phyloP scores from a whole-genome alignment of 179 eudicot species.

The Monotropa hypopitys region DNA sequence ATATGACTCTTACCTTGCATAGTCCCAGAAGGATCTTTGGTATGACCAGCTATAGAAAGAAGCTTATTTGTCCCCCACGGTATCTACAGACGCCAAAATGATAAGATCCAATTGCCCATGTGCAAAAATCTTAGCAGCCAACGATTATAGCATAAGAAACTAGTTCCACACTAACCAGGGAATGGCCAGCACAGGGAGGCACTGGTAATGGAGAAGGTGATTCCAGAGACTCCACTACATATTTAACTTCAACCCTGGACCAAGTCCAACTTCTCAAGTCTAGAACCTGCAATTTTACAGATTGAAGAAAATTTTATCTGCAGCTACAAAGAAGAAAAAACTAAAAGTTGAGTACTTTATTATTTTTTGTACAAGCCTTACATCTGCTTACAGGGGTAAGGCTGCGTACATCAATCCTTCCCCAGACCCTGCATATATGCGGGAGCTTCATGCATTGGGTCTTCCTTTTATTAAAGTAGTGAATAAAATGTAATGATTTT shows the following conservation, averaged over 20 bases:
- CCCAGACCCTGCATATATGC: too few species aligned
- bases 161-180: constrained; percentile 52
- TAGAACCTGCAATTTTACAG: constrained; percentile 43
- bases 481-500: background rate
- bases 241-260: constrained; percentile 77
- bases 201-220: constrained; percentile 30
- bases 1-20: constrained; percentile 46
- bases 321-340: constrained; percentile 6
- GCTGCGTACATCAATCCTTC: too few species aligned
- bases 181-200: constrained; percentile 88
- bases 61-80: constrained; percentile 88
- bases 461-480: too few species aligned
- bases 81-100: constrained; percentile 34
- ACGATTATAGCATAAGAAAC: constrained; percentile 9
- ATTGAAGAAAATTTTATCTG: background rate
- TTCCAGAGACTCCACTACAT: constrained; percentile 32
- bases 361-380: background rate
- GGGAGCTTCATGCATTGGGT: too few species aligned
- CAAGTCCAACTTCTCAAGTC: constrained; percentile 88
- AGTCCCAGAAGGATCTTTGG: constrained; percentile 73
- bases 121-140: background rate
- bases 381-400: too few species aligned
- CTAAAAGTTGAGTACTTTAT: background rate
- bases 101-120: background rate
- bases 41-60: constrained; percentile 83